Conservation (phyloP, 345 rosid genomes). For the Pistacia atlantica region DNA sequence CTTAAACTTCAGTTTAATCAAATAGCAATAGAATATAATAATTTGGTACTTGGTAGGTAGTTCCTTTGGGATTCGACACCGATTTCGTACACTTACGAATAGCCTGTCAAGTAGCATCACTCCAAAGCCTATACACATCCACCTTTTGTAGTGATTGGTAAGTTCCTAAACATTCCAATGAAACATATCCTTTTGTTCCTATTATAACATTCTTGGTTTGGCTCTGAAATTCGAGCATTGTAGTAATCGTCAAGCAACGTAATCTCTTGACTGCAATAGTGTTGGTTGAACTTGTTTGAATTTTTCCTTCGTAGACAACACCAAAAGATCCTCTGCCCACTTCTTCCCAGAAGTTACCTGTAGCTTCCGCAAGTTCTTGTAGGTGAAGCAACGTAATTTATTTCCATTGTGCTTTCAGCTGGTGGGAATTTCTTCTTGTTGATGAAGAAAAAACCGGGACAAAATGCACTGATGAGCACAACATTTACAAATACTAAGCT, state of each 20-base stretch:
- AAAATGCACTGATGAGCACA: conserved; percentile 5
- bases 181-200: background rate
- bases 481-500: conserved; percentile 29
- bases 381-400: conserved; percentile 23
- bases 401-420: conserved; percentile 6
- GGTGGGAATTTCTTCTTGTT: conserved; percentile 7
- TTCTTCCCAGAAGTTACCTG: conserved; percentile 28
- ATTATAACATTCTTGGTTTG: background rate
- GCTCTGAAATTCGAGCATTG: background rate
- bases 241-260: background rate
- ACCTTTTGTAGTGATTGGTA: background rate
- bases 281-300: background rate
- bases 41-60: no score
- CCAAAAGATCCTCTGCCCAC: conserved; percentile 38
- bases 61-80: no score
- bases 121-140: conserved; percentile 1
- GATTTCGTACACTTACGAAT: no score
- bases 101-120: background rate
- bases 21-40: no score
- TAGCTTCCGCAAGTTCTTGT: conserved; percentile 33
- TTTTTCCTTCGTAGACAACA: conserved; percentile 29
- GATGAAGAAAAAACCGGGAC: conserved; percentile 18
- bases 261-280: conserved; percentile 41
- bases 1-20: no score
- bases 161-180: background rate